These are phyloP conservation scores for Neoboletus brunneissimus DNA, from an alignment of 768 basidiomycete genomes.

Conservation along the genomic window DNA sequence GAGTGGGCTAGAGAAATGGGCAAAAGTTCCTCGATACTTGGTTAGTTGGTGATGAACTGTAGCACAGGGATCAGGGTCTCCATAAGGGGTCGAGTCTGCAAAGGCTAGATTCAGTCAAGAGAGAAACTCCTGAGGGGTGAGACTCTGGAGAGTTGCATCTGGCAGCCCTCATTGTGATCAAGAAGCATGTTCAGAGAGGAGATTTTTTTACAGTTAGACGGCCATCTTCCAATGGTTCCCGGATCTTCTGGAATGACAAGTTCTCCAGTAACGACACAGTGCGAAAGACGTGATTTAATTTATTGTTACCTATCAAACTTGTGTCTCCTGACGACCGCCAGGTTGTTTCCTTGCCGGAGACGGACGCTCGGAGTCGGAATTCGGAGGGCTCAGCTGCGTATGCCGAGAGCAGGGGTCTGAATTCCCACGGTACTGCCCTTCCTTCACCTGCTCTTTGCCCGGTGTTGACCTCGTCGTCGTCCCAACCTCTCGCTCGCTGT, in stretches of 20 bases:
- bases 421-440: constrained; percentile 29
- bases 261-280: not conserved
- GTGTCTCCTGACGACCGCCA: constrained; percentile 4
- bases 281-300: too few species aligned
- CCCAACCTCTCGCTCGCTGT: constrained; percentile 25
- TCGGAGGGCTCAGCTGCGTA: constrained; percentile 10
- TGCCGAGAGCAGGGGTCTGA: not conserved
- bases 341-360: not conserved
- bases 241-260: not conserved
- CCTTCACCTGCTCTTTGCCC: constrained; percentile 5
- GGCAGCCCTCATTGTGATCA: not conserved
- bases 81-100: not conserved
- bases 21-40: not conserved
- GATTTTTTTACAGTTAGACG: too few species aligned
- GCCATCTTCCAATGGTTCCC: not conserved
- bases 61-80: not conserved
- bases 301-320: too few species aligned
- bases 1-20: not conserved
- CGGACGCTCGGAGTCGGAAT: constrained; percentile 19
- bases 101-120: not conserved
- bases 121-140: not conserved
- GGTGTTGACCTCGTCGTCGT: constrained; percentile 24
- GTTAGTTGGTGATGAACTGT: not conserved
- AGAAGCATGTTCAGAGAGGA: not conserved
- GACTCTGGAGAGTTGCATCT: not conserved